These are phyloP conservation scores for Trifolium dubium DNA, from an alignment of 306 rosid species.

Conservation along the genomic window DNA sequence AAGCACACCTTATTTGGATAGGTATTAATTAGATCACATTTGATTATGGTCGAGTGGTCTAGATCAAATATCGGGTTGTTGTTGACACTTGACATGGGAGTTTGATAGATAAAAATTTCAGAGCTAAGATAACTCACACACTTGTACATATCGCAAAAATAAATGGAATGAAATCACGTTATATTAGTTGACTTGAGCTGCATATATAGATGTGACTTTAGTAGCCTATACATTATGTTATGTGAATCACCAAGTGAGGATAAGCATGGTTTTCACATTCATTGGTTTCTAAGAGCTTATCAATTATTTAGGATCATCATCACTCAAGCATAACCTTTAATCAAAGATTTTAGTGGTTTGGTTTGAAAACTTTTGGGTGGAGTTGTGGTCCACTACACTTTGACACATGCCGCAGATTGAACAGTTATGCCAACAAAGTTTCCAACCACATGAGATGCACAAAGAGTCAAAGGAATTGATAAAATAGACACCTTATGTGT, in stretches of 20 bases:
- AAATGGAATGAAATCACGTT: no score
- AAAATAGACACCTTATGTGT: not conserved
- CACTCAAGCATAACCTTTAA: constrained; percentile 31
- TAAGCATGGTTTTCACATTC: constrained; percentile 30
- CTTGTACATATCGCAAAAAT: no score
- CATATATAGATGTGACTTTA: not conserved
- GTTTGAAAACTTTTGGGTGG: constrained; percentile 37
- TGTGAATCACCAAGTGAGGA: constrained; percentile 9
- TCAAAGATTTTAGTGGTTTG: constrained; percentile 30
- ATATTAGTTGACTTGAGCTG: constrained; percentile 15
- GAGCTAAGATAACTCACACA: no score
- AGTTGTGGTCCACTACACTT: constrained; percentile 3
- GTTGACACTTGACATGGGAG: not conserved
- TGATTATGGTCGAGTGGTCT: not conserved
- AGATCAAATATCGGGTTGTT: constrained; percentile 26
- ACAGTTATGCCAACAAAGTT: constrained; percentile 41
- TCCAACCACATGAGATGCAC: constrained; percentile 44
- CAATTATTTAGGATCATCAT: not conserved
- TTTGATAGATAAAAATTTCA: no score
- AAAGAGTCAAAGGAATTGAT: constrained; percentile 42
- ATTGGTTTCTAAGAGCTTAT: constrained; percentile 34
- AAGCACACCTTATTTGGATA: constrained; percentile 22
- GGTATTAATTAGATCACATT: constrained; percentile 15
- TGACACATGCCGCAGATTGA: constrained; percentile 33
- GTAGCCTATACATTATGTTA: not conserved